Evolutionary conservation across 1,139 yeast genomes (phyloP).

Genomic region (Kurtzmaniella quercitrusa): DNA sequence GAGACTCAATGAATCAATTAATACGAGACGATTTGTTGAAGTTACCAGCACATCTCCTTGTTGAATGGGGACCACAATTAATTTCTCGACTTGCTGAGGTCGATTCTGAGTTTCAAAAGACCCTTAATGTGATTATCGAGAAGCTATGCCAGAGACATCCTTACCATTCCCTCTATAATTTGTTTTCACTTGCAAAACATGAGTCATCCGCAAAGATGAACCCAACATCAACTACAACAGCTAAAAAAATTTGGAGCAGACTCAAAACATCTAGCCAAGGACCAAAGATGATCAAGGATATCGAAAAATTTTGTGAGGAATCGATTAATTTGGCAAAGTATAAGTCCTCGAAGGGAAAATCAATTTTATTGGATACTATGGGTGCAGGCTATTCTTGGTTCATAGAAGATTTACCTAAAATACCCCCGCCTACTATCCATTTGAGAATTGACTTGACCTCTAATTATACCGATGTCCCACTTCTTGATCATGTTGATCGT

Average conservation of each 20-base stretch:
- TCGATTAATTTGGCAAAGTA: slow-evolving; percentile 49
- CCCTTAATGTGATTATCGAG: slow-evolving; percentile 47
- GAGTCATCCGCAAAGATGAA: slow-evolving; percentile 29
- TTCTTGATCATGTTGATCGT: slow-evolving; percentile 41
- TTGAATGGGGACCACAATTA: slow-evolving; percentile 82
- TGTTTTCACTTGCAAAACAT: slow-evolving; percentile 54
- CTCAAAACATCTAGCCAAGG: slow-evolving; percentile 12
- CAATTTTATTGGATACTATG: slow-evolving; percentile 32
- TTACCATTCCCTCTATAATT: slow-evolving; percentile 66
- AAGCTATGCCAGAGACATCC: slow-evolving; percentile 64
- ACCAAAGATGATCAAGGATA: slow-evolving; percentile 22
- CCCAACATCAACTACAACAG: slow-evolving; percentile 47
- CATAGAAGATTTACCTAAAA: slow-evolving; percentile 43
- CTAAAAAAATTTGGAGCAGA: slow-evolving; percentile 41
- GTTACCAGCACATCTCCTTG: slow-evolving; percentile 57
- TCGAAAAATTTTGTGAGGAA: slow-evolving; percentile 48
- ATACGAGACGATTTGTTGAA: slow-evolving; percentile 27
- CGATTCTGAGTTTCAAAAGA: slow-evolving; percentile 47
- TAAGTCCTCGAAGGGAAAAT: slow-evolving; percentile 32
- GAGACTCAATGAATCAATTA: slow-evolving; percentile 33
- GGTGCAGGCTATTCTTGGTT: slow-evolving; percentile 26
- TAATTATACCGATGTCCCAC: slow-evolving; percentile 47
- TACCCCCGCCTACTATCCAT: slow-evolving; percentile 70
- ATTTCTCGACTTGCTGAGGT: slow-evolving; percentile 64
- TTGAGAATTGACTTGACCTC: slow-evolving; percentile 40